Conservation (phyloP, 495 filamentous ascomycete species). For the Gamarada debralockiae region DNA sequence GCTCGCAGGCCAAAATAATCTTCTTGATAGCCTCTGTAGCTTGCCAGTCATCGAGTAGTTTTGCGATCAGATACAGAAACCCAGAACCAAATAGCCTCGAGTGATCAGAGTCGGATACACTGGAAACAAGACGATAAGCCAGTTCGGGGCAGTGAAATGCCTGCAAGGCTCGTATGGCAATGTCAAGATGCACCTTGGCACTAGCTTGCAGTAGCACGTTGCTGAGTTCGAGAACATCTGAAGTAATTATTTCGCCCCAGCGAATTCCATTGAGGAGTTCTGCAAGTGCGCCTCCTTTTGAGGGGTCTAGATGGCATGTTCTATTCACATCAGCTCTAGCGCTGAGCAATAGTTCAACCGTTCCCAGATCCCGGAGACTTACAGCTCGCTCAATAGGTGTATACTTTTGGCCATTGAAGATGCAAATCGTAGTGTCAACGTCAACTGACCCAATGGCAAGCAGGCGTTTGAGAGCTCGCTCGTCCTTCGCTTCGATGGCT, state of each 20-base stretch:
- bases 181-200: background rate
- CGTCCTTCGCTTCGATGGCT: slow-evolving; percentile 16
- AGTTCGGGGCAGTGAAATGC: background rate
- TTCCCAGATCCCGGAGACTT: background rate
- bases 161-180: background rate
- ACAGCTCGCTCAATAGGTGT: slow-evolving; percentile 6
- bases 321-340: slow-evolving; percentile 2
- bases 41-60: background rate
- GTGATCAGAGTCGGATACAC: background rate
- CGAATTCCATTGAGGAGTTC: background rate
- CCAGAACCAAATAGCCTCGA: background rate
- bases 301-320: background rate
- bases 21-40: background rate
- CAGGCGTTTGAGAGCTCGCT: background rate
- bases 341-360: background rate
- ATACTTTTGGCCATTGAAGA: background rate
- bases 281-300: background rate
- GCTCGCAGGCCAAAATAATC: background rate
- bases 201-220: background rate
- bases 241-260: background rate
- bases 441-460: slow-evolving; percentile 1
- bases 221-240: too few relatives aligned
- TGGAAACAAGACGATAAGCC: background rate
- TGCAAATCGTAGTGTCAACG: slow-evolving; percentile 1
- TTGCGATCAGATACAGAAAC: background rate